Conservation (phyloP, 2,329 filamentous ascomycete species). For the Ophiostoma sp. region DNA sequence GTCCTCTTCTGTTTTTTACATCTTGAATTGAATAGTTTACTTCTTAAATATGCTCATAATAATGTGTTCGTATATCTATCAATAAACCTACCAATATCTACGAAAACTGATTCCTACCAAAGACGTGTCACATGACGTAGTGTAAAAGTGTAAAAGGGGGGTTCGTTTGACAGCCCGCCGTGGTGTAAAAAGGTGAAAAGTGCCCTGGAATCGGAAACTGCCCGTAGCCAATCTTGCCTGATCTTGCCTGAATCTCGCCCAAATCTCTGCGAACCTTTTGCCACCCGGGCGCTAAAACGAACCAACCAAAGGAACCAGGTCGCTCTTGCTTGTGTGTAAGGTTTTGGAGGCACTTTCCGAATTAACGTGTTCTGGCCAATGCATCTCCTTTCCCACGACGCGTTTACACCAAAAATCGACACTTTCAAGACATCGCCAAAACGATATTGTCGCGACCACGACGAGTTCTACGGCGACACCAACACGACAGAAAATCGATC, state of each 20-base stretch:
- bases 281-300: conserved; percentile 10
- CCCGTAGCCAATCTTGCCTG: not conserved
- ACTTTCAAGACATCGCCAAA: not conserved
- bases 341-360: not conserved
- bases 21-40: conserved; percentile 9
- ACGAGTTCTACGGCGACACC: not conserved
- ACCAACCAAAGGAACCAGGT: not conserved
- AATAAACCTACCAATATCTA: too few species aligned
- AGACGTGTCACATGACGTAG: conserved; percentile 16
- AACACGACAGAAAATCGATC: not conserved
- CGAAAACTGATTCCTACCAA: not conserved
- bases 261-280: not conserved
- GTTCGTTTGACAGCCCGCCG: not conserved
- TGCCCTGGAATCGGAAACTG: not conserved
- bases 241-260: too few species aligned
- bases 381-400: conserved; percentile 6
- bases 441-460: not conserved
- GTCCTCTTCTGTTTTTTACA: not conserved
- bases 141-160: not conserved
- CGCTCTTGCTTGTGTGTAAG: not conserved
- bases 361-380: not conserved
- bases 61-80: not conserved
- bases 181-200: not conserved
- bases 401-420: conserved; percentile 6
- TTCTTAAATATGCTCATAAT: not conserved